Evolutionary conservation across 2,329 filamentous ascomycete species (phyloP).

Genomic region (Penicillium sp.): DNA sequence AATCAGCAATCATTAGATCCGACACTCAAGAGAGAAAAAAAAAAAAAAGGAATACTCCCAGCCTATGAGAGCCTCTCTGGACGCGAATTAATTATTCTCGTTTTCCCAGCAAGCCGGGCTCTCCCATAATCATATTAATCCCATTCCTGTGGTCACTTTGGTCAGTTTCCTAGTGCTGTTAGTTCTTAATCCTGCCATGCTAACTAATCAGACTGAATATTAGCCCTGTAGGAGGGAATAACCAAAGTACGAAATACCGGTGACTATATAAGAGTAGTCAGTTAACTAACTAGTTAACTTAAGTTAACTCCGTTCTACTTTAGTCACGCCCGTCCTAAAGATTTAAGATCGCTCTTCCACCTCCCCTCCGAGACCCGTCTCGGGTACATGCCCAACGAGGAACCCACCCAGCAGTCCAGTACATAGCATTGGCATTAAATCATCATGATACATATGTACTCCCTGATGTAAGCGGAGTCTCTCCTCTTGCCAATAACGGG

Average conservation of each 20-base stretch:
- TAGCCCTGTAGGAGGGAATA: no score
- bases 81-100: conserved; percentile 4
- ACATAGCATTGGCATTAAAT: neutral
- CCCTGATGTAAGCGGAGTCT: neutral
- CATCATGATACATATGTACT: neutral
- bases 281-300: no score
- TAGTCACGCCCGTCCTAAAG: neutral
- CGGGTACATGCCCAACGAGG: conserved; percentile 12
- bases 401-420: neutral
- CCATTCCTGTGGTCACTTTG: conserved; percentile 1
- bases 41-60: neutral
- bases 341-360: neutral
- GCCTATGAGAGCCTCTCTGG: conserved; percentile 1
- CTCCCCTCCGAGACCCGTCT: conserved; percentile 9
- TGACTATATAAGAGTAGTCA: no score
- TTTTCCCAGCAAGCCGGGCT: conserved; percentile 3
- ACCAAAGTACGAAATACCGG: no score
- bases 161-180: neutral
- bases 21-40: neutral
- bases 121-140: neutral
- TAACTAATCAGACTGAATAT: neutral
- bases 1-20: neutral
- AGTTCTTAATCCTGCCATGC: conserved; percentile 2
- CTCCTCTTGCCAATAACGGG: neutral
- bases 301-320: neutral